Percentiles rank a stretch among this genome's conserved stretches.
These are phyloP conservation scores for Fusarium liriodendri DNA, from an alignment of 2,329 filamentous ascomycete species.

Conservation along the genomic window DNA sequence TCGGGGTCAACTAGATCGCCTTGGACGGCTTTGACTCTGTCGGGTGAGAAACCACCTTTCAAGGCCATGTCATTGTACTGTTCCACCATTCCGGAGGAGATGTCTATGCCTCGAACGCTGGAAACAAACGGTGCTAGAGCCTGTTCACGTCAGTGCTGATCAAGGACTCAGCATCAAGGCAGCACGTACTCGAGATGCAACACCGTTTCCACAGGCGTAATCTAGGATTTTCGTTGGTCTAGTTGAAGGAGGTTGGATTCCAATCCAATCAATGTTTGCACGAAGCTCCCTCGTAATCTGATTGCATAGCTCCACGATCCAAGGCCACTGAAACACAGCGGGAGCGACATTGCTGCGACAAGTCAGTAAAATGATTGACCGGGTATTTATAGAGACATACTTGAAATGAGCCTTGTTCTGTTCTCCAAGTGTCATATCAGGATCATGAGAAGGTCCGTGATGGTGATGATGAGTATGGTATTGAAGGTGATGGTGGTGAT, in stretches of 20 bases:
- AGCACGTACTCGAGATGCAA: constrained; percentile 43
- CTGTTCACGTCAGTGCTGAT: constrained; percentile 35
- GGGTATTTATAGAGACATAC: constrained; percentile 4
- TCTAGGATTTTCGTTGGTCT: constrained; percentile 42
- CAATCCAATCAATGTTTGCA: constrained; percentile 43
- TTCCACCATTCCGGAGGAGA: constrained; percentile 47
- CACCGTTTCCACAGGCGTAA: constrained; percentile 48
- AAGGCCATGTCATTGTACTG: constrained; percentile 47
- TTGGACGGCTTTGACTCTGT: constrained; percentile 46
- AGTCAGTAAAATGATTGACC: neutral
- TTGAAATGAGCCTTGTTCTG: constrained; percentile 44
- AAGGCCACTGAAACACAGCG: constrained; percentile 33
- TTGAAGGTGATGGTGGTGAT: constrained; percentile 38
- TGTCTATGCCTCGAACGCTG: constrained; percentile 48
- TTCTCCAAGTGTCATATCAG: constrained; percentile 30
- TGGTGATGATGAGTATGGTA: constrained; percentile 40
- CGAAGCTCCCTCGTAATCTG: constrained; percentile 43
- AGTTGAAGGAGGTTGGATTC: constrained; percentile 15
- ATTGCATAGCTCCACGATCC: constrained; percentile 40
- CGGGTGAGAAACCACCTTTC: constrained; percentile 33
- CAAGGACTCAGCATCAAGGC: rapidly evolving
- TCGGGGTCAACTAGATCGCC: constrained; percentile 45
- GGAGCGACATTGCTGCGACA: constrained; percentile 28
- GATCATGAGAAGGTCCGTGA: constrained; percentile 23
- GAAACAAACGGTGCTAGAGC: constrained; percentile 47